A percentile compares a stretch with the other conserved stretches of the same genome.
These are phyloP conservation scores for Pezicula carpinea DNA, from an alignment of 2,329 filamentous ascomycete genomes.

Conservation along the genomic window DNA sequence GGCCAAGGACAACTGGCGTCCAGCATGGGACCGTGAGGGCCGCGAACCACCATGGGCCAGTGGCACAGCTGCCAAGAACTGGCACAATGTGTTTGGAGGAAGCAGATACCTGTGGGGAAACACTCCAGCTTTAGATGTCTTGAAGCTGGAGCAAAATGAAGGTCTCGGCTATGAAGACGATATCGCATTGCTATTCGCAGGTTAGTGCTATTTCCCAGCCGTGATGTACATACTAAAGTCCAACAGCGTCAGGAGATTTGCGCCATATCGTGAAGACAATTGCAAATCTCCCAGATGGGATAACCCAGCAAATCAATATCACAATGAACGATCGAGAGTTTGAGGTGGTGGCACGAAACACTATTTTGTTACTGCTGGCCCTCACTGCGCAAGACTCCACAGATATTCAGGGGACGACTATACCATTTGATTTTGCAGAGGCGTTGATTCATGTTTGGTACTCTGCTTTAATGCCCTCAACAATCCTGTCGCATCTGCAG, in stretches of 20 bases:
- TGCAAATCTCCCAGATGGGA: conserved; percentile 4
- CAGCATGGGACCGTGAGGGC: conserved; percentile 8
- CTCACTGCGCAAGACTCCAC: conserved; percentile 4
- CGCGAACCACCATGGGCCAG: conserved; percentile 6
- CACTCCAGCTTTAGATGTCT: conserved; percentile 13
- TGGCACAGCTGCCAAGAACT: background rate
- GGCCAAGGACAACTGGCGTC: conserved; percentile 10
- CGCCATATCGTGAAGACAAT: conserved; percentile 15
- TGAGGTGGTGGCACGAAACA: conserved; percentile 15
- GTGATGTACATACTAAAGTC: background rate
- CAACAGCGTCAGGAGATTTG: conserved; percentile 14
- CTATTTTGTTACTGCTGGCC: conserved; percentile 13
- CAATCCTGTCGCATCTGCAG: background rate
- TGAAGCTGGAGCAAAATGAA: conserved; percentile 12
- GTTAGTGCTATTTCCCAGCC: conserved; percentile 3
- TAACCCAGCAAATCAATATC: conserved; percentile 4
- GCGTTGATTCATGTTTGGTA: conserved; percentile 12
- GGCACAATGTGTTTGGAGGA: conserved; percentile 6
- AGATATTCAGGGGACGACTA: background rate
- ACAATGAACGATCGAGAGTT: conserved; percentile 16
- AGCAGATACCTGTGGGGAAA: conserved; percentile 16
- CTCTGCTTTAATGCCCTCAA: conserved; percentile 6
- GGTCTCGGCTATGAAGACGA: conserved; percentile 9
- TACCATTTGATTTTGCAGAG: background rate
- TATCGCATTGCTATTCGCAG: conserved; percentile 14